Conservation (phyloP, 495 filamentous ascomycete genomes). For the Oidiodendron maius region DNA sequence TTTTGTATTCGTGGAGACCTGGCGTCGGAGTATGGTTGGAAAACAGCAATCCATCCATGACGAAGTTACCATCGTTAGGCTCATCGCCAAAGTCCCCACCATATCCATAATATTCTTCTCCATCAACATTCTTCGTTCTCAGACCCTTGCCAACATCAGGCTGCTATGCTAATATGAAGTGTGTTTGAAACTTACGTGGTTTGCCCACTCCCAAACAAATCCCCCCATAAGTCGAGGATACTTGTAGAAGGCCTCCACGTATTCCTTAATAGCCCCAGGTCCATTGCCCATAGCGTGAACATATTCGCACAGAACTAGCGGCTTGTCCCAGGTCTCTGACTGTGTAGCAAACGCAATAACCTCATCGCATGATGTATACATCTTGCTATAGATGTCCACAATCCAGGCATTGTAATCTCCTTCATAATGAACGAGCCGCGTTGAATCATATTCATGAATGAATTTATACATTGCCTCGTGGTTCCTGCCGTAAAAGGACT, state of each 20-base stretch:
- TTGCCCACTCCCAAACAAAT: slow-evolving; percentile 75
- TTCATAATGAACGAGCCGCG: slow-evolving; percentile 63
- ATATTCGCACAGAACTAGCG: slow-evolving; percentile 65
- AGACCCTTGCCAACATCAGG: slow-evolving; percentile 38
- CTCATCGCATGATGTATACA: slow-evolving; percentile 53
- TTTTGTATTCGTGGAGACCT: slow-evolving; percentile 57
- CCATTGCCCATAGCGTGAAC: slow-evolving; percentile 74
- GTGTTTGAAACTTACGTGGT: slow-evolving; percentile 36
- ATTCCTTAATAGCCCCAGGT: slow-evolving; percentile 61
- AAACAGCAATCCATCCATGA: slow-evolving; percentile 58
- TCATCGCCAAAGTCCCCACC: slow-evolving; percentile 69
- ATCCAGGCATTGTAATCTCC: slow-evolving; percentile 52
- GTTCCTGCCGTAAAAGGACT: slow-evolving; percentile 65
- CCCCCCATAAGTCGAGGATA: slow-evolving; percentile 62
- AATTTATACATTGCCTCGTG: slow-evolving; percentile 62
- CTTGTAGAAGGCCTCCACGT: slow-evolving; percentile 60
- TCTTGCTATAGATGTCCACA: slow-evolving; percentile 59
- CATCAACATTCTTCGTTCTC: slow-evolving; percentile 44
- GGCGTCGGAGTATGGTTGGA: slow-evolving; percentile 56
- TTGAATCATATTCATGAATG: slow-evolving; percentile 50
- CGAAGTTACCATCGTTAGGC: slow-evolving; percentile 66
- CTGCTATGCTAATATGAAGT: background rate
- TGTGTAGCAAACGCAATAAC: slow-evolving; percentile 37
- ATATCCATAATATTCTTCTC: slow-evolving; percentile 55
- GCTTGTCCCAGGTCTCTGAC: slow-evolving; percentile 34